Percentiles rank a stretch among this genome's conserved stretches.
Evolutionary conservation across 2,329 filamentous ascomycete species (phyloP).

Genomic region (Claviceps arundinis): DNA sequence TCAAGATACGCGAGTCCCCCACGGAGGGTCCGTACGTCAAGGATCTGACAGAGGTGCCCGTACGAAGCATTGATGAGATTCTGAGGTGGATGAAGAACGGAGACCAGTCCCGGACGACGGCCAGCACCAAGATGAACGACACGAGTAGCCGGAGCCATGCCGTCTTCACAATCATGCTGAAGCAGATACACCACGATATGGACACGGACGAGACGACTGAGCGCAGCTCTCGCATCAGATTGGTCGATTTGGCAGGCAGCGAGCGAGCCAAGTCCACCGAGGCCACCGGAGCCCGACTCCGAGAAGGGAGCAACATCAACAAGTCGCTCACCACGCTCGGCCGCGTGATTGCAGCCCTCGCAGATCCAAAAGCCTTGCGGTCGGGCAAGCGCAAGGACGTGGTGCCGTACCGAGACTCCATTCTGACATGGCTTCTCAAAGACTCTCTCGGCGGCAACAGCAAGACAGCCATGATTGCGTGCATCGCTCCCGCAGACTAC

Average conservation of each 20-base stretch:
- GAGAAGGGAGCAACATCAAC: conserved; percentile 97
- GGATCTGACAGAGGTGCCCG: conserved; percentile 85
- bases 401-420: conserved; percentile 86
- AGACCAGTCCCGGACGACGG: conserved; percentile 74
- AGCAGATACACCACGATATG: conserved; percentile 96
- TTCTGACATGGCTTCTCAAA: conserved; percentile 75
- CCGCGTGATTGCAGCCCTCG: conserved; percentile 85
- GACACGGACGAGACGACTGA: conserved; percentile 97
- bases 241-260: conserved; percentile 89
- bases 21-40: conserved; percentile 95
- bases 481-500: conserved; percentile 89
- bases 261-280: conserved; percentile 93
- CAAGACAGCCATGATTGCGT: conserved; percentile 98
- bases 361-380: conserved; percentile 48
- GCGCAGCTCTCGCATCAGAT: conserved; percentile 78
- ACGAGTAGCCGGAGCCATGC: conserved; percentile 92
- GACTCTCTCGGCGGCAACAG: conserved; percentile 93
- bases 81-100: conserved; percentile 82
- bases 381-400: conserved; percentile 48
- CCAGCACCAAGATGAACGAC: conserved; percentile 98
- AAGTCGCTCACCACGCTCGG: conserved; percentile 94
- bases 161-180: conserved; percentile 95
- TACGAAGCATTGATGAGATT: conserved; percentile 76
- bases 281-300: conserved; percentile 77
- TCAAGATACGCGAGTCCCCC: conserved; percentile 93